Base-by-base conservation (phyloP, 2,329 filamentous ascomycete genomes). In the Coniochaeta pulveracea region DNA sequence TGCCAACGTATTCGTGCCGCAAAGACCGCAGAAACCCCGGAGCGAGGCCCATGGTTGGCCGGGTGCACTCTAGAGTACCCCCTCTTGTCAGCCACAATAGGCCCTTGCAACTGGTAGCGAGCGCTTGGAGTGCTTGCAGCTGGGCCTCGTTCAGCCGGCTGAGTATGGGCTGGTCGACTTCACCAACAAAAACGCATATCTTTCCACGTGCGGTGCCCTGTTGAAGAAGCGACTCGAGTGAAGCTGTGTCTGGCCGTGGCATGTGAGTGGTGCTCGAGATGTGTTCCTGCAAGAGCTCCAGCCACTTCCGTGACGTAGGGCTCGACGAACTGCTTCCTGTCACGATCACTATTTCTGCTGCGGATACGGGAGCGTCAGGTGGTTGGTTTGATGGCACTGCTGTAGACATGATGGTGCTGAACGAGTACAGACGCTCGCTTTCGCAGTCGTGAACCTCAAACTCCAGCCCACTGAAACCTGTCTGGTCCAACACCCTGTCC, bases 11-110 rank as follows among this genome's bases (percentile, higher is more conserved):
- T 26, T 47, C 45, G 18, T 43, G 36, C 3, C 45, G 25, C 7
- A 46, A 23, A 6, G 44, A 39, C 4, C 45, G 35, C 4, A 47
- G 40, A 18, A 47, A 46, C 0, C 45, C 45, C 1, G 39, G 24
- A 4, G 35, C 36, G 2, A 43, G 37, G 5, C 34, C 28, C 0
- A 41, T 34, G 5, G 35, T 17, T 2, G 41, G 40, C n/a, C 39
- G 28, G 1, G 30, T 21, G 24, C 29, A 39, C 4, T 37, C 35
- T 8, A 21, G 33, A 3, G 28, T 34, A 5, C 39, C 43, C 3
- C 45, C 45, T 6, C 40, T 32, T 4, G 45, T 45, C 7, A 47
- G 10, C 45, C 45, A 47, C 2, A 47, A 37, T 3, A 47, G 12
- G 0, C 42, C 43, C 24, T 41, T 41, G 10, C 38, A 37, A 10